phyloP scores from a whole-genome alignment of 2,329 filamentous ascomycete genomes.

The Colletotrichum sp. region DNA sequence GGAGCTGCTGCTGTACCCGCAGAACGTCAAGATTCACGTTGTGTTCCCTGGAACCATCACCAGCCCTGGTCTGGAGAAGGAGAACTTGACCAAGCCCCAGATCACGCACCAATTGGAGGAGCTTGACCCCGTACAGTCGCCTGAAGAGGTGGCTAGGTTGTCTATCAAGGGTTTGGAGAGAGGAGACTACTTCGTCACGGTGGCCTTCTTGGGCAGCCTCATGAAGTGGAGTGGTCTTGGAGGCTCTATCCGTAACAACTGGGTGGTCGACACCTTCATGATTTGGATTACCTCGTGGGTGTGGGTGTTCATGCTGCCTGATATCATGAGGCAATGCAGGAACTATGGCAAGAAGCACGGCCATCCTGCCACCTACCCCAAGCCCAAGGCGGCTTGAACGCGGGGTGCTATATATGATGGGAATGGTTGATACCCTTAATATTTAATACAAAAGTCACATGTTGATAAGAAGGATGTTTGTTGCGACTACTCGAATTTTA shows the following conservation, averaged over 20 bases:
- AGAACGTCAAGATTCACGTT: conserved; percentile 79
- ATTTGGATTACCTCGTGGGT: conserved; percentile 58
- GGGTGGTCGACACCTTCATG: conserved; percentile 61
- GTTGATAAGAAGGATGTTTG: neutral
- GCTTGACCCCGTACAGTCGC: conserved; percentile 79
- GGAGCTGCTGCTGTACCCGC: conserved; percentile 87
- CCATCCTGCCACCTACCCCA: conserved; percentile 57
- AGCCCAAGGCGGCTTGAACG: conserved; percentile 19
- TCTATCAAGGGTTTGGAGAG: conserved; percentile 78
- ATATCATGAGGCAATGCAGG: conserved; percentile 63
- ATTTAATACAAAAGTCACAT: neutral
- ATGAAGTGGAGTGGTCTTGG: conserved; percentile 70
- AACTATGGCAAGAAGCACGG: conserved; percentile 63
- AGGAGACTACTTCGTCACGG: conserved; percentile 81
- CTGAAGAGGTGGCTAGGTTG: conserved; percentile 75
- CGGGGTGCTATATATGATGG: neutral
- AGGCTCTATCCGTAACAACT: conserved; percentile 62
- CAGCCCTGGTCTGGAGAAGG: conserved; percentile 74
- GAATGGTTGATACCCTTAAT: neutral
- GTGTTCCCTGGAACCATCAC: conserved; percentile 86
- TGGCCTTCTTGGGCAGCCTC: conserved; percentile 72
- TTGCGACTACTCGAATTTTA: neutral
- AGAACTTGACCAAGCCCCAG: conserved; percentile 80
- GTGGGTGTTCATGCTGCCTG: conserved; percentile 63
- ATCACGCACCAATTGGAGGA: conserved; percentile 83